Evolutionary conservation across 495 filamentous ascomycete species (phyloP).

Genomic region (Neurospora sp.): DNA sequence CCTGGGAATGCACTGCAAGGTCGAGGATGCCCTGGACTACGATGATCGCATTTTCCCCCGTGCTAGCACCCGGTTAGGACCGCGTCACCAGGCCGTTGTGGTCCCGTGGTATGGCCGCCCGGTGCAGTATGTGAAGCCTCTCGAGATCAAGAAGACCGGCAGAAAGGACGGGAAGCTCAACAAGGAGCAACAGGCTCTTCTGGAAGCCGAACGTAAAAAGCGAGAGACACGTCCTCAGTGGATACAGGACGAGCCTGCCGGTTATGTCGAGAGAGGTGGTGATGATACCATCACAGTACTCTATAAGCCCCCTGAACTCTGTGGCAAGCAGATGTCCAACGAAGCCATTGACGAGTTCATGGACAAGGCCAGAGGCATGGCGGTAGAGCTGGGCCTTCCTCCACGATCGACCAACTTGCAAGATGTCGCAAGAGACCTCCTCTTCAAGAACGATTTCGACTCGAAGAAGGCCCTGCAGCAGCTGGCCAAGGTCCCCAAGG

Average conservation of each 20-base stretch:
- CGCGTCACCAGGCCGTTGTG: constrained; percentile 85
- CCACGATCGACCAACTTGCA: constrained; percentile 74
- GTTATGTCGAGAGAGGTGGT: constrained; percentile 77
- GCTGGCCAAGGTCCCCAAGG: constrained; percentile 54
- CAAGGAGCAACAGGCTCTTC: constrained; percentile 66
- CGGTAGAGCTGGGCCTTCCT: constrained; percentile 53
- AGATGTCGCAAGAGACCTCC: constrained; percentile 70
- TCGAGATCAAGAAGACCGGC: constrained; percentile 65
- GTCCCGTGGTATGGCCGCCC: constrained; percentile 72
- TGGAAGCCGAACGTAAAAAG: constrained; percentile 69
- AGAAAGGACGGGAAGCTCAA: constrained; percentile 59
- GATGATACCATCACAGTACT: constrained; percentile 50
- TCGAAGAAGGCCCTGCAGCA: constrained; percentile 60
- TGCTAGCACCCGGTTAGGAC: constrained; percentile 84
- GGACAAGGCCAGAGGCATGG: constrained; percentile 50
- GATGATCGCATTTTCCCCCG: constrained; percentile 97
- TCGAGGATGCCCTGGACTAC: constrained; percentile 93
- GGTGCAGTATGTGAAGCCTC: constrained; percentile 80
- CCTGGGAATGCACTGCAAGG: constrained; percentile 86
- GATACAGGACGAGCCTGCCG: constrained; percentile 82
- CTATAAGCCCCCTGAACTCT: constrained; percentile 50
- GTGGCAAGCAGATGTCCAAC: constrained; percentile 36
- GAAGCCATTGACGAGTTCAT: constrained; percentile 62
- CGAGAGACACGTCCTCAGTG: constrained; percentile 79
- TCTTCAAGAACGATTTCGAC: constrained; percentile 64